Evolutionary conservation across 75 land plant genomes (phyloP), one percentile per base, ranked within the genome.

Genomic region (Chamaecyparis obtusa): DNA sequence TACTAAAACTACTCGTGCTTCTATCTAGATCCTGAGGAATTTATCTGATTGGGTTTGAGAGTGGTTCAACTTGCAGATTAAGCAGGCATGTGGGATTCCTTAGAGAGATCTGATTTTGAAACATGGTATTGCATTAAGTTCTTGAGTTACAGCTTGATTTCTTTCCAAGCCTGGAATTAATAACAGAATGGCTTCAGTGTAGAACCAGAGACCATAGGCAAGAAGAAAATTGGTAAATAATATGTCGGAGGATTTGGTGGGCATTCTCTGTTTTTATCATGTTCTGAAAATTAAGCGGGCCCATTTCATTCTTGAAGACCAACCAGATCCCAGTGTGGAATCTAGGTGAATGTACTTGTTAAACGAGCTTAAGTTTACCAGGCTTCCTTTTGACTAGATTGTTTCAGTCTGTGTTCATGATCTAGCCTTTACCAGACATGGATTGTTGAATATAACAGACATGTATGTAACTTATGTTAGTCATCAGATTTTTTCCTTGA

Each of bases 121-220:
- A 81, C 49, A 46, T 81, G 83, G 83, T 81, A 13, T n/a, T 46
- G 83, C 83, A 81, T n/a, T 21, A 27, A 64, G n/a, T 64, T 33
- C 33, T 74, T 81, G 83, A 81, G 51, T 46, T 46, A 46, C 30
- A 81, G 24, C 83, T 69, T 85, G 44, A 85, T 3, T 64, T 85
- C n/a, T 64, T 60, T 64, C 14, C 32, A 36, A 21, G 1, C 39
- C 75, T 71, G 35, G 15, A 32, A 72, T 17, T 24, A 56, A 33
- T 76, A 8, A 16, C 44, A 83, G 44, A 85, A 85, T 81, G 33
- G 15, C 32, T 46, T 14, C n/a, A 43, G 14, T 78, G n/a, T 41
- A 78, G 24, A 37, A 46, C 27, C 81, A 78, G 81, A 35, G 43
- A 35, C 8, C 10, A 16, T 77, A 8, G 7, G 83, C 48, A 21